phyloP scores from a whole-genome alignment of 2,329 filamentous ascomycete genomes.

The Colletotrichum agaves region DNA sequence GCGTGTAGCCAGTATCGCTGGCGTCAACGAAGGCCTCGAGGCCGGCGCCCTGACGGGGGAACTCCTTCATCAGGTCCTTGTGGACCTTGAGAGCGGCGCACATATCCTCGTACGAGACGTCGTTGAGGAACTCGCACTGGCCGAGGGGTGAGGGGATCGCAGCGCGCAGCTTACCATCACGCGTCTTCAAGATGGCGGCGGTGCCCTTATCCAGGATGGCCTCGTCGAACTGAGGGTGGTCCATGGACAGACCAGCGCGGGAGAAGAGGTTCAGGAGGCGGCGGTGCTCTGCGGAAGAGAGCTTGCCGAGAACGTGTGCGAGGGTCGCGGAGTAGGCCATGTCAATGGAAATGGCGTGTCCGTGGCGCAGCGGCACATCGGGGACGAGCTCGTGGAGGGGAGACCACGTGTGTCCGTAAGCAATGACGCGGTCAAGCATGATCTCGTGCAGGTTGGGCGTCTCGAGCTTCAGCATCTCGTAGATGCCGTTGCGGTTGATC shows the following conservation, averaged over 20 bases:
- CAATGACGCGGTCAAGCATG: slow-evolving; percentile 77
- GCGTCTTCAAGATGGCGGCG: slow-evolving; percentile 75
- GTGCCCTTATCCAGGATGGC: slow-evolving; percentile 73
- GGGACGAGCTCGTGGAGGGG: slow-evolving; percentile 77
- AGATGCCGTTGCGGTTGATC: slow-evolving; percentile 76
- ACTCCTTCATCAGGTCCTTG: slow-evolving; percentile 71
- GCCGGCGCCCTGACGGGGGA: slow-evolving; percentile 72
- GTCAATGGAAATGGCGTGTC: slow-evolving; percentile 79
- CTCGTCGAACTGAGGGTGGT: slow-evolving; percentile 75
- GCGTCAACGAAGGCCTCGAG: slow-evolving; percentile 76
- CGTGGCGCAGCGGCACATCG: slow-evolving; percentile 75
- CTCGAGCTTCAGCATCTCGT: slow-evolving; percentile 79
- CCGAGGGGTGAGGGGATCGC: slow-evolving; percentile 77
- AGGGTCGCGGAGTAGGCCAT: slow-evolving; percentile 81
- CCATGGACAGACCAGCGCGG: slow-evolving; percentile 76
- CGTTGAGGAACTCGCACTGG: slow-evolving; percentile 74
- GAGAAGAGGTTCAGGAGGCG: slow-evolving; percentile 76
- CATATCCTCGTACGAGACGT: slow-evolving; percentile 71
- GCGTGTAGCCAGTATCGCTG: slow-evolving; percentile 71
- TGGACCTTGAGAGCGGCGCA: slow-evolving; percentile 68
- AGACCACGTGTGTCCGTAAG: slow-evolving; percentile 81
- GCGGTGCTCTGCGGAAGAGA: slow-evolving; percentile 69
- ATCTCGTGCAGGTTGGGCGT: slow-evolving; percentile 80
- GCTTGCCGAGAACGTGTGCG: slow-evolving; percentile 69
- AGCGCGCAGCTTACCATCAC: slow-evolving; percentile 74